Evolutionary conservation across 371 early-diverging fungal species (phyloP), one percentile per base, ranked within the genome.

Genomic region (Nematocida ironsii): DNA sequence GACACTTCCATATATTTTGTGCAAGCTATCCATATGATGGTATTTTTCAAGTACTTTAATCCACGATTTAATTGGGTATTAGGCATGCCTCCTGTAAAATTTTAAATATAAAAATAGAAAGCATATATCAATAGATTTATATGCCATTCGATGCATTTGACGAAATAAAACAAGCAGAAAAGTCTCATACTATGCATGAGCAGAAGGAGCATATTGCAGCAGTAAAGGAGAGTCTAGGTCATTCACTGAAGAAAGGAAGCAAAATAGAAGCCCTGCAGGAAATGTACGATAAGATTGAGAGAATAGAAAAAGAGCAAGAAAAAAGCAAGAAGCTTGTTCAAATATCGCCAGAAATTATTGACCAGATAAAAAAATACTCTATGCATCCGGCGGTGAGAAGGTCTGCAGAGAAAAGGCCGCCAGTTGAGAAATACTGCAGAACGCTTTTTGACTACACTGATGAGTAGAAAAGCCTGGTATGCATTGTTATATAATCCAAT

Each of bases 391-490:
- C 48, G 23, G 69, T 75, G 23, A 50, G 71, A 68, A 50, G 45
- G 42, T 25, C 57, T 13, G 47, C 20, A 13, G 61, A 75, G 33
- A 75, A 33, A 73, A 4, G 39, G 40, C 56, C 23, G 11, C 5
- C 62, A 13, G 23, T 20, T 5, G 72, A 74, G 56, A 62, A 62
- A 54, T 25, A 68, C 68, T 40, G 55, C 66, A 9, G 74, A 16
- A 75, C 76, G 4, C 76, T 75, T 11, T 75, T 70, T 42, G 76
- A 75, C 70, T 70, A 44, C 55, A 62, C 61, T 39, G 39, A 45
- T 23, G 23, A 23, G 23, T 23, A 23, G 23, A 23, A 23, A 23
- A 23, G 23, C 23, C 23, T 23, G 23, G 23, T 23, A 23, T 23
- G 23, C 23, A 23, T 23, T 23, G 23, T 23, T 23, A 23, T 23